Evolutionary conservation across 2,329 filamentous ascomycete genomes (phyloP), one percentile per base, ranked within the genome.

Genomic region (Cladophialophora yegresii): DNA sequence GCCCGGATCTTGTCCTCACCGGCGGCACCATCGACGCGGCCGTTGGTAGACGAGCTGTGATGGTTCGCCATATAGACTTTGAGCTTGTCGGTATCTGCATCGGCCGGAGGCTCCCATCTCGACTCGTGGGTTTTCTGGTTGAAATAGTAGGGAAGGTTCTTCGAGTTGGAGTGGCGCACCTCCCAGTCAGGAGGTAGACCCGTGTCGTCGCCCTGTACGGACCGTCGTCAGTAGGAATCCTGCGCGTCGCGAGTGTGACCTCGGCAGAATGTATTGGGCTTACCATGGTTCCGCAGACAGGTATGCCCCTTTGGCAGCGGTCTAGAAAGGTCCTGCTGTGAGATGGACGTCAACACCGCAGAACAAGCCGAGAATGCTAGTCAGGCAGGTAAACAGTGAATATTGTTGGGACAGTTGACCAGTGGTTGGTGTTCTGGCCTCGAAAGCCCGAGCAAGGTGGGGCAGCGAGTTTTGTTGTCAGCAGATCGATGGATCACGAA

Each of bases 141-240:
- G 89, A 97, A 98, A 83, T 98, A 99, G 84, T 99, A 99, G 43
- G 95, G 95, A 40, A 98, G 89, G 80, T 96, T 96, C 83, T 97
- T 98, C 79, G 92, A 96, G 83, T 97, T 96, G 78, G 92, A 96
- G 81, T 96, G 92, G 77, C 95, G 92, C 75, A 99, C 92, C 81
- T 98, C 95, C 93, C 93, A 97, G 77, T 88, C 87, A 56, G 87
- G 78, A 67, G 93, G 93, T 69, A 97, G 87, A 76, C 93, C 93
- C 71, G 89, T 88, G 62, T 92, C 89, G 74, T 67, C 49, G 50
- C 63, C 56, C 43, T 57, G 40, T 64, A 50, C 32, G 30, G 30
- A 55, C 12, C 43, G 30, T 9, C 8, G 47, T 59, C 57, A 59
- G 57, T 59, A 26, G 20, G n/a, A 4, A 22, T 28, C 36, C 45